These are phyloP conservation scores for Rhododendron kiyosumense DNA, from an alignment of 148 eudicot species.

Conservation along the genomic window DNA sequence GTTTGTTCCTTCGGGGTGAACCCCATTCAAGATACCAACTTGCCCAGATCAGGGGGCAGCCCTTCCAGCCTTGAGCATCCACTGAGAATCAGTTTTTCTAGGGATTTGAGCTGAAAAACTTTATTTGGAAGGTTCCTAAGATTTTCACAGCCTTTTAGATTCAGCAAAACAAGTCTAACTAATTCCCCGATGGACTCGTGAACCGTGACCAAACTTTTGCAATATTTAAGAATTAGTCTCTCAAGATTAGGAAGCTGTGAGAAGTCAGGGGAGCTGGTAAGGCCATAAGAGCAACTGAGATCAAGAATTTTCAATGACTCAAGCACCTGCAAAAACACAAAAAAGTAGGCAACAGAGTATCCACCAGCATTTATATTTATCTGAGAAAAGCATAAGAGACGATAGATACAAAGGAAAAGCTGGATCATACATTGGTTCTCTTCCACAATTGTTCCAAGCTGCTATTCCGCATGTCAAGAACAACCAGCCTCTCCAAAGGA, in stretches of 20 bases:
- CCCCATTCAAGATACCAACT: neutral
- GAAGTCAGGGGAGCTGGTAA: slow-evolving; percentile 6
- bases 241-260: slow-evolving; percentile 13
- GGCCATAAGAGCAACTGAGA: slow-evolving; percentile 12
- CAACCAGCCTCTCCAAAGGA: slow-evolving; percentile 15
- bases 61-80: neutral
- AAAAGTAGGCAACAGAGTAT: neutral
- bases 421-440: slow-evolving; percentile 2
- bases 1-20: neutral
- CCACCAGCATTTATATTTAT: neutral
- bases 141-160: slow-evolving; percentile 2
- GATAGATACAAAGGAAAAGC: neutral
- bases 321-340: neutral
- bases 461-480: slow-evolving; percentile 16
- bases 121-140: slow-evolving; percentile 4
- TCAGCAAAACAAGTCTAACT: slow-evolving; percentile 2
- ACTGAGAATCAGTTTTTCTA: neutral
- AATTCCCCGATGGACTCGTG: slow-evolving; percentile 10
- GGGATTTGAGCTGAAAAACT: slow-evolving; percentile 1
- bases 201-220: slow-evolving; percentile 4
- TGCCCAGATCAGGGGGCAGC: neutral
- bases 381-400: neutral
- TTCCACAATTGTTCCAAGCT: slow-evolving; percentile 6
- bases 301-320: slow-evolving; percentile 5
- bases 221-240: slow-evolving; percentile 5